phyloP scores from a whole-genome alignment of 768 basidiomycete genomes.

The Pluteus cervinus region DNA sequence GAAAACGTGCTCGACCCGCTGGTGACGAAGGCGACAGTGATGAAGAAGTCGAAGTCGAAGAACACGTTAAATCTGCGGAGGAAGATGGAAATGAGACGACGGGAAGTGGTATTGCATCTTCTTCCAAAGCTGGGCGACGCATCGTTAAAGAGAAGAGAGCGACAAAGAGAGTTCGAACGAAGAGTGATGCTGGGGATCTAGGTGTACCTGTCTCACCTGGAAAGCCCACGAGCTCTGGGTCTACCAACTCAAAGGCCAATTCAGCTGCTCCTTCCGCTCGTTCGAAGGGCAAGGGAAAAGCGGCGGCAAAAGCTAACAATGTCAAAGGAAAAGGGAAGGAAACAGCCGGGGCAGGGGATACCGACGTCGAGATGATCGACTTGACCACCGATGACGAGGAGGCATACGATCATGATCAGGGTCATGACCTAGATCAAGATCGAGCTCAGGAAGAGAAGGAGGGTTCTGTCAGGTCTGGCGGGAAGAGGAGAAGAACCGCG shows the following conservation, averaged over 20 bases:
- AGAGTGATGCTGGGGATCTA: conserved; percentile 2
- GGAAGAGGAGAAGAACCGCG: too few species aligned
- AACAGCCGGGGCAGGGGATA: neutral
- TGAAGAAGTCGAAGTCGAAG: conserved; percentile 1
- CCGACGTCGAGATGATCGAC: conserved; percentile 5
- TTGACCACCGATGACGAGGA: conserved; percentile 7
- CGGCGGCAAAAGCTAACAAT: neutral
- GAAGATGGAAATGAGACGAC: neutral
- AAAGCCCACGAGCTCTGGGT: conserved; percentile 1
- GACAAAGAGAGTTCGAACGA: neutral
- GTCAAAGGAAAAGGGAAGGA: conserved; percentile 4
- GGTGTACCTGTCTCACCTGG: too few species aligned
- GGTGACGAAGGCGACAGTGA: conserved; percentile 2
- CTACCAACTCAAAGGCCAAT: conserved; percentile 2
- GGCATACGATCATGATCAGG: conserved; percentile 1
- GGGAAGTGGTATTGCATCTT: neutral
- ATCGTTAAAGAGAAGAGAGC: neutral
- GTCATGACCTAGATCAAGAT: conserved; percentile 6
- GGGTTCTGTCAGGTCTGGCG: too few species aligned
- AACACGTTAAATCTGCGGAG: conserved; percentile 2
- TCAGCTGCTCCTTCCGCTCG: neutral
- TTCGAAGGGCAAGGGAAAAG: neutral
- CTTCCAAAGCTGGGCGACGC: too few species aligned
- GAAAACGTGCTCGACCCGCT: conserved; percentile 2
- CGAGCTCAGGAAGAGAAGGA: conserved; percentile 5